Evolutionary conservation across 768 basidiomycete genomes (phyloP).

Genomic region (Floccularia luteovirens): DNA sequence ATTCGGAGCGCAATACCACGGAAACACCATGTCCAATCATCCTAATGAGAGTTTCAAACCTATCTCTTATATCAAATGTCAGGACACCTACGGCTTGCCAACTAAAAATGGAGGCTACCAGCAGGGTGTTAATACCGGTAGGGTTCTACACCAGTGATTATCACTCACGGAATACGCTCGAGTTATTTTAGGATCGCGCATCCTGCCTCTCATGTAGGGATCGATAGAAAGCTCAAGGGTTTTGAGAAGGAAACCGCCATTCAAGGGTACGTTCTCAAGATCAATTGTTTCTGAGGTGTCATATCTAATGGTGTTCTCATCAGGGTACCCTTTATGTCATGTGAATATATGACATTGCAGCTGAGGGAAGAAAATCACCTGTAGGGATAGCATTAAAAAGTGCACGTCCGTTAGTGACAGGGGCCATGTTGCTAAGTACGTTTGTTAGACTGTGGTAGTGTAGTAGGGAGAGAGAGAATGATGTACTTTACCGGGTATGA

Average conservation of each 20-base stretch:
- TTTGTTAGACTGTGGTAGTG: too few relatives aligned
- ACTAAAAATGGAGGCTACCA: constrained; percentile 17
- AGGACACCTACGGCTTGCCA: constrained; percentile 25
- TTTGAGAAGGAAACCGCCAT: constrained; percentile 44
- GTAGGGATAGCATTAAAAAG: constrained; percentile 28
- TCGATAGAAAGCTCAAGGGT: constrained; percentile 37
- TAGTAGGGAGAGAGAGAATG: too few relatives aligned
- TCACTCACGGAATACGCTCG: constrained; percentile 18
- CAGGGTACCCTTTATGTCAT: constrained; percentile 25
- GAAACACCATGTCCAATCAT: constrained; percentile 27
- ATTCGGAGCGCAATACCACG: constrained; percentile 36
- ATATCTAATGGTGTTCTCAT: constrained; percentile 36
- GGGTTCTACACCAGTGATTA: too few relatives aligned
- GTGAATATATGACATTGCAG: constrained; percentile 2
- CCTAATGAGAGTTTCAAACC: not conserved
- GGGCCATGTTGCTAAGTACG: too few relatives aligned
- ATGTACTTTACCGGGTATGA: too few relatives aligned
- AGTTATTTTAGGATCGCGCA: constrained; percentile 22
- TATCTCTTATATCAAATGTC: not conserved
- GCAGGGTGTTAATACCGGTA: not conserved
- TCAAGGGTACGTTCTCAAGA: constrained; percentile 31
- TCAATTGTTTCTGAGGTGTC: constrained; percentile 42
- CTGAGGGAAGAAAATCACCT: constrained; percentile 11
- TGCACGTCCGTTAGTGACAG: constrained; percentile 23
- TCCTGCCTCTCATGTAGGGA: constrained; percentile 30